phyloP scores from a whole-genome alignment of 805 yeast species.

The Ascoidea rubescens region DNA sequence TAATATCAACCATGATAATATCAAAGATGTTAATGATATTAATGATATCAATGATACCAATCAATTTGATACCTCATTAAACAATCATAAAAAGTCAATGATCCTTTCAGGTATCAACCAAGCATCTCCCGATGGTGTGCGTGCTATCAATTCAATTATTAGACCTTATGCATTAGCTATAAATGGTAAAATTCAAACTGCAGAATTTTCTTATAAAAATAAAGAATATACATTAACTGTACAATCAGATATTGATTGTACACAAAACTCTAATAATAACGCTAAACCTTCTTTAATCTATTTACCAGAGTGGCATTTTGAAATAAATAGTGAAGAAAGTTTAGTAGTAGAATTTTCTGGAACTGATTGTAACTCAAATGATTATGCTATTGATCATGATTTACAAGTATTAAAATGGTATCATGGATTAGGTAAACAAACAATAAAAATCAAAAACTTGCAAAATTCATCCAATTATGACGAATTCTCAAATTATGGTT shows the following conservation, averaged over 20 bases:
- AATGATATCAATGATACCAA: not conserved
- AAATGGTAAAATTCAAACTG: slow-evolving; percentile 39
- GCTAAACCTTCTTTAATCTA: slow-evolving; percentile 42
- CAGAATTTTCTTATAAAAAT: slow-evolving; percentile 44
- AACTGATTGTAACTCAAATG: slow-evolving; percentile 40
- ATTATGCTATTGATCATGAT: slow-evolving; percentile 25
- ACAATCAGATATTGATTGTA: slow-evolving; percentile 15
- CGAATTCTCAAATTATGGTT: no score
- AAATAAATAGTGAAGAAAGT: slow-evolving; percentile 20
- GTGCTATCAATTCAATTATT: slow-evolving; percentile 63
- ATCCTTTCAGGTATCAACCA: not conserved
- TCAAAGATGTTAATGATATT: not conserved
- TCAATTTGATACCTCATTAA: not conserved
- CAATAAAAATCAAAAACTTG: slow-evolving; percentile 8
- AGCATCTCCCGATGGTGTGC: slow-evolving; percentile 36
- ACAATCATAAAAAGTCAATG: no score
- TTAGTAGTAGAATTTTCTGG: slow-evolving; percentile 27
- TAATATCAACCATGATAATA: slow-evolving; percentile 3
- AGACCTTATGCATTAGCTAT: slow-evolving; percentile 65
- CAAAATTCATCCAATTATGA: not conserved
- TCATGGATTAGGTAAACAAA: slow-evolving; percentile 34
- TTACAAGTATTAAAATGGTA: slow-evolving; percentile 58
- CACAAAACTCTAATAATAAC: slow-evolving; percentile 3
- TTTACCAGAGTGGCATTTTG: slow-evolving; percentile 65
- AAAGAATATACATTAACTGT: slow-evolving; percentile 36